phyloP scores from a whole-genome alignment of 129 eudicot genomes.

The Smallanthus sonchifolius region DNA sequence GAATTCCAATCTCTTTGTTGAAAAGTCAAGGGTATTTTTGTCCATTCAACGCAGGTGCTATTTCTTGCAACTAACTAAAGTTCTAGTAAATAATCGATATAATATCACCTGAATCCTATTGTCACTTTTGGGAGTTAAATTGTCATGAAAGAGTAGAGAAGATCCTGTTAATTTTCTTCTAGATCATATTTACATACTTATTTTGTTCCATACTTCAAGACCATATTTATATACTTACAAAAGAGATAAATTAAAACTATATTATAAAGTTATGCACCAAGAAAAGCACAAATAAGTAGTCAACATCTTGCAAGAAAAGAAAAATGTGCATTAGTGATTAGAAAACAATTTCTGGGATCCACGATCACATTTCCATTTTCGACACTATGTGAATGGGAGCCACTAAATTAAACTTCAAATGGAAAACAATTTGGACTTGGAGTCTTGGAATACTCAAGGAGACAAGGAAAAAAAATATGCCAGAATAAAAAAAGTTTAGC shows the following conservation, averaged over 20 bases:
- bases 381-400: neutral
- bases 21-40: slow-evolving; percentile 17
- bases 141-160: slow-evolving; percentile 16
- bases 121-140: slow-evolving; percentile 5
- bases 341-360: slow-evolving; percentile 1
- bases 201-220: neutral
- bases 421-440: neutral
- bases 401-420: neutral
- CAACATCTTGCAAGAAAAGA: neutral
- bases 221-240: neutral
- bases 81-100: neutral
- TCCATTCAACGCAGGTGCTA: neutral
- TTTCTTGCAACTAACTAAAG: neutral
- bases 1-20: slow-evolving; percentile 5
- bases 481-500: neutral
- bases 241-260: neutral
- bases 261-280: slow-evolving; percentile 2
- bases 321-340: neutral
- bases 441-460: neutral
- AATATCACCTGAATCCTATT: neutral
- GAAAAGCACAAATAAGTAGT: slow-evolving; percentile 1
- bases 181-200: neutral
- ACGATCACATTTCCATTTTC: neutral
- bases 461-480: slow-evolving; percentile 13
- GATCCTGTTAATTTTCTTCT: neutral